A percentile compares a stretch with the other conserved stretches of the same genome.
Conservation (phyloP, 2,329 filamentous ascomycete species). For the Rhinocladiella similis region DNA sequence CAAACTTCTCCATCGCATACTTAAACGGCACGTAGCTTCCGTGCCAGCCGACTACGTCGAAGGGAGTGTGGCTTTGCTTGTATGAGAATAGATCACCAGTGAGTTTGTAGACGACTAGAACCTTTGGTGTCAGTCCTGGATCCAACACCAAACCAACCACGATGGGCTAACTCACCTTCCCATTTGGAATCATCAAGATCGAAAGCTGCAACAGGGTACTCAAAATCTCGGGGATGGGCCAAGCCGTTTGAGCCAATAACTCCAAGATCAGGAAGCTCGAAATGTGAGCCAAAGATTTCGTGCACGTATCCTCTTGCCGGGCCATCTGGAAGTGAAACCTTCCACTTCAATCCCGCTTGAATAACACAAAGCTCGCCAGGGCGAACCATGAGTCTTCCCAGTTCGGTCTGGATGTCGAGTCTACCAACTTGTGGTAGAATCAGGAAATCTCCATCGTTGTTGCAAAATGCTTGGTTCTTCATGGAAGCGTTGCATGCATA, state of each 20-base stretch:
- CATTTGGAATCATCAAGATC: constrained; percentile 53
- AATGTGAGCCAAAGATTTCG: constrained; percentile 65
- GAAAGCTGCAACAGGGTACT: constrained; percentile 59
- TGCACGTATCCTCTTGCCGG: constrained; percentile 66
- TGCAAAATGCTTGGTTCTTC: constrained; percentile 58
- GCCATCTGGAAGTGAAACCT: constrained; percentile 56
- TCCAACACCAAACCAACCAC: too few relatives aligned
- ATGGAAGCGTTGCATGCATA: constrained; percentile 58
- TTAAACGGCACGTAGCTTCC: constrained; percentile 57
- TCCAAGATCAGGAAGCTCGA: constrained; percentile 65
- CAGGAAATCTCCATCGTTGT: constrained; percentile 66
- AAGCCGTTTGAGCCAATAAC: constrained; percentile 66
- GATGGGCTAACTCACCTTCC: constrained; percentile 40
- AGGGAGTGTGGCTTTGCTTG: constrained; percentile 64
- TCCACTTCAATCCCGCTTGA: constrained; percentile 64
- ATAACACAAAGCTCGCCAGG: constrained; percentile 67
- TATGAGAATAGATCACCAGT: constrained; percentile 62
- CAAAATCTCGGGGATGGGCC: constrained; percentile 65
- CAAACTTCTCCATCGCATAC: constrained; percentile 42
- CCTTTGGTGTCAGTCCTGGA: too few relatives aligned
- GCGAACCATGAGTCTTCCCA: constrained; percentile 64
- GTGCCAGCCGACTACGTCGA: constrained; percentile 71
- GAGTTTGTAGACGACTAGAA: constrained; percentile 61
- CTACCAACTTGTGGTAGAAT: constrained; percentile 66
- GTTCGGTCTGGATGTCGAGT: constrained; percentile 67